Evolutionary conservation across 768 basidiomycete species (phyloP).

Genomic region (Phanerochaete sordida): DNA sequence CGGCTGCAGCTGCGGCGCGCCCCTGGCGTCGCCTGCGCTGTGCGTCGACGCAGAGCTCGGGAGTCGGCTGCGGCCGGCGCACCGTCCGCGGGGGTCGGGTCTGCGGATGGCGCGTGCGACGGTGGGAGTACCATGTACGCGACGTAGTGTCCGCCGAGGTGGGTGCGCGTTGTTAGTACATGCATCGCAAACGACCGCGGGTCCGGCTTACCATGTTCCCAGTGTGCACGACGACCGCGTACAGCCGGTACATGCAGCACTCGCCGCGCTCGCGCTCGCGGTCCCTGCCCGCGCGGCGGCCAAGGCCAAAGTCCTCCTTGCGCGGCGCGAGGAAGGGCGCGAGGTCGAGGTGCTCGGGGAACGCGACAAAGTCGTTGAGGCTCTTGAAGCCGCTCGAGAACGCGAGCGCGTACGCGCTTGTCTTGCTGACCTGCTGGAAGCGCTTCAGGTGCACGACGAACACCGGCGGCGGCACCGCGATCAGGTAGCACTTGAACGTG

Average conservation of each 20-base stretch:
- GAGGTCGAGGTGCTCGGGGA: slow-evolving; percentile 84
- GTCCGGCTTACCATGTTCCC: slow-evolving; percentile 70
- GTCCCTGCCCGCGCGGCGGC: slow-evolving; percentile 21
- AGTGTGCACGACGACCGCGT: slow-evolving; percentile 83
- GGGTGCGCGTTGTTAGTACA: background rate
- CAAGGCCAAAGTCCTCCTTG: slow-evolving; percentile 65
- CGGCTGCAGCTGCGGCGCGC: slow-evolving; percentile 12
- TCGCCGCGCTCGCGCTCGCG: slow-evolving; percentile 19
- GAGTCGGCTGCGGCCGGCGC: too few relatives aligned
- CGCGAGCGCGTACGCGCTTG: slow-evolving; percentile 56
- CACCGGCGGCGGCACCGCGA: slow-evolving; percentile 79
- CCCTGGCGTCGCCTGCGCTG: too few relatives aligned
- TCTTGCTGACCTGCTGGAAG: slow-evolving; percentile 81
- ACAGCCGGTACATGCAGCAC: slow-evolving; percentile 63
- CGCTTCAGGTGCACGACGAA: slow-evolving; percentile 92
- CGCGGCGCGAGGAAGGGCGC: slow-evolving; percentile 83
- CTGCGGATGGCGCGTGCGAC: background rate
- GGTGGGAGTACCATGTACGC: slow-evolving; percentile 75
- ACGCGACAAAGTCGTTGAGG: slow-evolving; percentile 87
- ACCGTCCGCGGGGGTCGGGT: background rate
- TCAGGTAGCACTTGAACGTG: slow-evolving; percentile 93
- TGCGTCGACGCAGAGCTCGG: slow-evolving; percentile 11
- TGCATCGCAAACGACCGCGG: background rate
- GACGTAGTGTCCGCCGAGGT: slow-evolving; percentile 90
- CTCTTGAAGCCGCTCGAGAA: slow-evolving; percentile 80